Percentiles rank a stretch among this genome's conserved stretches.
Evolutionary conservation across 2,329 filamentous ascomycete species (phyloP).

Genomic region (Cercospora zeae-maydis): DNA sequence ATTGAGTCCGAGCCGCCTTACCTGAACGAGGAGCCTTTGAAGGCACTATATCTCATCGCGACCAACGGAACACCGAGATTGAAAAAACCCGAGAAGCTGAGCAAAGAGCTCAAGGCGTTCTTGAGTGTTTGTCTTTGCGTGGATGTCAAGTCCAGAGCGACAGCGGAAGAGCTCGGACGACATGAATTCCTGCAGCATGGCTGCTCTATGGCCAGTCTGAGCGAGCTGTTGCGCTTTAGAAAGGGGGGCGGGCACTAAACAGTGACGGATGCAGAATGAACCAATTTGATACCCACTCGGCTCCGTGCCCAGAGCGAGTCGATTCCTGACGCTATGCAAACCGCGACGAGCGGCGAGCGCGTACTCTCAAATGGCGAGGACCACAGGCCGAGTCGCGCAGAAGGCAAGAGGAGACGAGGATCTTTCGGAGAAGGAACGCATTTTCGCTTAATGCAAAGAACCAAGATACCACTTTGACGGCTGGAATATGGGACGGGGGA

Average conservation of each 20-base stretch:
- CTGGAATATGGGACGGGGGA: conserved; percentile 9
- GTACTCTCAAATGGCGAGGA: not conserved
- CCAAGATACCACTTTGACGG: conserved; percentile 15
- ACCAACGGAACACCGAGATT: conserved; percentile 94
- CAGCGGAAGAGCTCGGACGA: conserved; percentile 79
- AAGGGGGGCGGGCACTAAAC: conserved; percentile 60
- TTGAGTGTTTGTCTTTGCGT: conserved; percentile 94
- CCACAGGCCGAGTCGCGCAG: not conserved
- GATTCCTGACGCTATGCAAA: not conserved
- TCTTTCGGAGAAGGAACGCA: not conserved
- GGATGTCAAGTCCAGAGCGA: conserved; percentile 90
- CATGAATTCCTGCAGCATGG: conserved; percentile 95
- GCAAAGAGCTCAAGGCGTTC: conserved; percentile 97
- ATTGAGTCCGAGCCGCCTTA: conserved; percentile 98
- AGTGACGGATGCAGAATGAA: not conserved
- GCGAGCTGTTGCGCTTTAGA: conserved; percentile 78
- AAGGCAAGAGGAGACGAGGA: not conserved
- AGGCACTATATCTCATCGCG: conserved; percentile 94
- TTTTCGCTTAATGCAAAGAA: not conserved
- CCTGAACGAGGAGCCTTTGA: conserved; percentile 94
- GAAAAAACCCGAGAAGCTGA: conserved; percentile 97
- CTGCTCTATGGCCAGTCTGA: conserved; percentile 75
- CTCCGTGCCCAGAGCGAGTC: not conserved
- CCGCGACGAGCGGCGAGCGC: not conserved
- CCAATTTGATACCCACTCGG: not conserved